phyloP scores from a whole-genome alignment of 345 rosid species.

The Murraya koenigii region DNA sequence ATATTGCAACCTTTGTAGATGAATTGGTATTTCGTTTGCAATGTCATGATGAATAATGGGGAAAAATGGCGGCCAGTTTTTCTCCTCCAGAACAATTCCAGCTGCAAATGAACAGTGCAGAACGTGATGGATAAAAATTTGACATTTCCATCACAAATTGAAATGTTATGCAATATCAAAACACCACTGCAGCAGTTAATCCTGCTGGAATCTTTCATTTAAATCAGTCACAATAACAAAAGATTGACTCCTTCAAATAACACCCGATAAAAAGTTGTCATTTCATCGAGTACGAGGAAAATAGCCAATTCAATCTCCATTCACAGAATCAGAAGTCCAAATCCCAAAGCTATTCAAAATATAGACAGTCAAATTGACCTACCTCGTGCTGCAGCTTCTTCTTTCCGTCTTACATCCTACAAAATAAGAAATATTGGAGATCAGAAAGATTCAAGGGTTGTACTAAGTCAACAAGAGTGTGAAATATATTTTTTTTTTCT shows the following conservation, averaged over 20 bases:
- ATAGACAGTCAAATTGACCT: constrained; percentile 12
- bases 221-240: not conserved
- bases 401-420: constrained; percentile 79
- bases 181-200: not conserved
- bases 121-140: not conserved
- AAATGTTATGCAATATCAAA: no score
- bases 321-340: not conserved
- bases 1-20: constrained; percentile 77
- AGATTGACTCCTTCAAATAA: not conserved
- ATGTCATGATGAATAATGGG: constrained; percentile 88
- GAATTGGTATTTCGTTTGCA: constrained; percentile 79
- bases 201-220: not conserved
- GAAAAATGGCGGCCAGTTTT: constrained; percentile 89
- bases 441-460: constrained; percentile 1
- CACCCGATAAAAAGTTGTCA: not conserved
- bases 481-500: not conserved
- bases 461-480: not conserved
- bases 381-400: constrained; percentile 98
- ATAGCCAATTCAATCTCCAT: not conserved
- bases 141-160: no score
- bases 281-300: not conserved
- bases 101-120: constrained; percentile 37
- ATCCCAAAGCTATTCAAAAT: not conserved
- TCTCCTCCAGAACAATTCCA: constrained; percentile 67
- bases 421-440: constrained; percentile 18